A percentile compares a stretch with the other conserved stretches of the same genome.
These are phyloP conservation scores for Russula brevipes DNA, from an alignment of 768 basidiomycete genomes.

Conservation along the genomic window DNA sequence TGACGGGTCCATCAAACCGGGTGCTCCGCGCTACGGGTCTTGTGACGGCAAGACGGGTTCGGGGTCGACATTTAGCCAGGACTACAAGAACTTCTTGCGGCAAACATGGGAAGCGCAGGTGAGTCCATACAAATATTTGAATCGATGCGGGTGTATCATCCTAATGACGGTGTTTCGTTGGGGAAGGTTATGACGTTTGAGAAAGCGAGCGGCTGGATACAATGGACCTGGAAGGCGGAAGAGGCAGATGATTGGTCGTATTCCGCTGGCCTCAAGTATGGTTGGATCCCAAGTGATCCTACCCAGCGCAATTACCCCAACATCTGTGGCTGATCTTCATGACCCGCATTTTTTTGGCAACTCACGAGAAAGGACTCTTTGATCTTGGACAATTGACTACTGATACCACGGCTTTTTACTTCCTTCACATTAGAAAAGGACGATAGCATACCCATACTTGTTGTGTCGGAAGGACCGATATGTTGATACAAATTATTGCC, in stretches of 20 bases:
- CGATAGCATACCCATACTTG: not conserved
- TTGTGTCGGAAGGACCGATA: not conserved
- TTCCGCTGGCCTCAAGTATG: constrained; percentile 68
- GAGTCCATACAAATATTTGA: not conserved
- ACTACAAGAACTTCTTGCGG: constrained; percentile 77
- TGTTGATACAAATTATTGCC: too few species aligned
- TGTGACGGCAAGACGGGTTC: constrained; percentile 70
- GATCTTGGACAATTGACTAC: not conserved
- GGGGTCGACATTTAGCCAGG: constrained; percentile 63
- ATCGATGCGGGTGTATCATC: not conserved
- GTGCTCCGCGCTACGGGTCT: constrained; percentile 64
- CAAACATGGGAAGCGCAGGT: constrained; percentile 84
- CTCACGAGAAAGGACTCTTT: not conserved
- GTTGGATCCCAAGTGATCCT: constrained; percentile 76
- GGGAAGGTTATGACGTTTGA: constrained; percentile 52
- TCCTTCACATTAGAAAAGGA: not conserved
- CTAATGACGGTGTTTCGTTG: not conserved
- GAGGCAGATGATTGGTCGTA: constrained; percentile 87
- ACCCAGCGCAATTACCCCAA: constrained; percentile 50
- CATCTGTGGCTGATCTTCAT: constrained; percentile 42
- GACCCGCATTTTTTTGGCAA: not conserved
- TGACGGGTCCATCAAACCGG: constrained; percentile 52
- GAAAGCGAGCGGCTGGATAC: constrained; percentile 63
- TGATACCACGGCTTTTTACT: not conserved
- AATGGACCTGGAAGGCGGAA: constrained; percentile 86